Base-by-base conservation (phyloP, 352 stramenopile genomes). In the Pythium myriotylum region DNA sequence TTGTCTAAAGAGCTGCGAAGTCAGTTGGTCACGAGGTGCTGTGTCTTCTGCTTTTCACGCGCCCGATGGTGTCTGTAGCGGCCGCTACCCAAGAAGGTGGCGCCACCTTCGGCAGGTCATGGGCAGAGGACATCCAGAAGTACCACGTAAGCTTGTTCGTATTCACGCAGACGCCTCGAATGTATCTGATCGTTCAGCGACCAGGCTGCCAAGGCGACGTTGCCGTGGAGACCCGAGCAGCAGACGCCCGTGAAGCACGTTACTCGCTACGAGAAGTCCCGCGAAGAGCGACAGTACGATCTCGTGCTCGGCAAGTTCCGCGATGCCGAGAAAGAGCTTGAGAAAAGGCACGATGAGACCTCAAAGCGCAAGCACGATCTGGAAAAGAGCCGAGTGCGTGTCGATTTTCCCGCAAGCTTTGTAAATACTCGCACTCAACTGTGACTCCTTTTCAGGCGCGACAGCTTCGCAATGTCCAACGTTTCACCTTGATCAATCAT, bases 401-500 rank as follows among this genome's bases (percentile, higher is more conserved):
- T 41, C 9, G 29, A 10, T n/a, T n/a, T n/a, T n/a, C n/a, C n/a
- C n/a, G n/a, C n/a, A n/a, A n/a, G n/a, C n/a, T n/a, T n/a, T n/a
- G n/a, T n/a, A n/a, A n/a, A n/a, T n/a, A n/a, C n/a, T n/a, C n/a
- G n/a, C n/a, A n/a, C n/a, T n/a, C n/a, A n/a, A 35, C 29, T 35
- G 29, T 10, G 29, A 10, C 29, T 10, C 29, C 5, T 10, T 35
- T 35, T 5, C 51, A 91, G 82, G 77, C 72, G 9, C 86, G 82
- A 26, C 80, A 92, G 33, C 70, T 89, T 9, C 73, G 77, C 24
- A 79, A 69, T 24, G 63, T 86, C 2, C 79, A 88, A 59, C 82
- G 76, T 33, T 87, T 88, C 67, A 65, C 90, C 58, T 48, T 89
- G 58, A 86, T 90, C 65, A 88, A 75, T 59, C 84, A 92, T 56